A percentile compares a stretch with the other conserved stretches of the same genome.
phyloP scores from a whole-genome alignment of 1,284 basidiomycete genomes.

The Ustilago nuda region DNA sequence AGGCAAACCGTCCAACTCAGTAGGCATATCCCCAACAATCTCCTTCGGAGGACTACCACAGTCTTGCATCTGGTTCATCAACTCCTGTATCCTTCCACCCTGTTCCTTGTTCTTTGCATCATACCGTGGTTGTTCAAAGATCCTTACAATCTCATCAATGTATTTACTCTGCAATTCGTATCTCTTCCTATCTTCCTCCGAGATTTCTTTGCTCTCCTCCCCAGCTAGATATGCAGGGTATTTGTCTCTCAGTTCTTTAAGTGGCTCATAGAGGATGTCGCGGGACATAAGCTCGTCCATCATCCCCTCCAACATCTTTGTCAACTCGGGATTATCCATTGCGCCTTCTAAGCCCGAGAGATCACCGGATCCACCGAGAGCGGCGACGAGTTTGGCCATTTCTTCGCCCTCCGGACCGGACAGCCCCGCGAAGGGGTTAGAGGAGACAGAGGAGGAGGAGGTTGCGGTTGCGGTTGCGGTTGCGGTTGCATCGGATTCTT shows the following conservation, averaged over 20 bases:
- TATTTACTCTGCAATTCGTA: conserved; percentile 78
- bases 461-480: conserved; percentile 52
- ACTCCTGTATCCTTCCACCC: conserved; percentile 74
- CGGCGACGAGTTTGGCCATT: conserved; percentile 68
- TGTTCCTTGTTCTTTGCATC: conserved; percentile 75
- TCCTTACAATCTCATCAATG: conserved; percentile 77
- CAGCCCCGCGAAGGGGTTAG: conserved; percentile 71
- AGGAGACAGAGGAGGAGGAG: conserved; percentile 48
- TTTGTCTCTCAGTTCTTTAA: conserved; percentile 89
- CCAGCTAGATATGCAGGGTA: conserved; percentile 82
- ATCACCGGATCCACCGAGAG: conserved; percentile 66
- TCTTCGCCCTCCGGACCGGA: conserved; percentile 69
- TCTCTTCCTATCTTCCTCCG: conserved; percentile 76
- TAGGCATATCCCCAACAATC: conserved; percentile 90
- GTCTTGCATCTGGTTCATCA: conserved; percentile 88
- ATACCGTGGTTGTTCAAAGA: conserved; percentile 77
- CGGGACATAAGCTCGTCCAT: conserved; percentile 94
- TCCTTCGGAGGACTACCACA: conserved; percentile 88
- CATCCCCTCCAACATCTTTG: conserved; percentile 86
- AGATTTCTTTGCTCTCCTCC: conserved; percentile 71
- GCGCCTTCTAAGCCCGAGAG: conserved; percentile 62
- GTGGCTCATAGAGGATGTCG: conserved; percentile 89
- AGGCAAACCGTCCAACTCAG: conserved; percentile 71
- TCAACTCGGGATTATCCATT: conserved; percentile 71
- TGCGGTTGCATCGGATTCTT: conserved; percentile 76